These are phyloP conservation scores for Sicyos baderoa DNA, from an alignment of 306 rosid genomes.

Conservation along the genomic window DNA sequence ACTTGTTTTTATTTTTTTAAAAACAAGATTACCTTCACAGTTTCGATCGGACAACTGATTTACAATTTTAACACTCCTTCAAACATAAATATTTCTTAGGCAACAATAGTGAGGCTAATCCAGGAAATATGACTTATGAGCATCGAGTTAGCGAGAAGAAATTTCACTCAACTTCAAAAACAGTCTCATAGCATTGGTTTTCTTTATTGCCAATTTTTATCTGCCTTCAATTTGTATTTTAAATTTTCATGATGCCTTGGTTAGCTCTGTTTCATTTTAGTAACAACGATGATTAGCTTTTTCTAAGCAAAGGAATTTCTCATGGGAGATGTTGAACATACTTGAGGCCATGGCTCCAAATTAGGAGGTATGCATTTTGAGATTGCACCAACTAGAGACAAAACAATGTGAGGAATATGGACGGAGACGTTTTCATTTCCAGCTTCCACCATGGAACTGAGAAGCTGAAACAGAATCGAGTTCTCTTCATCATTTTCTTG, in stretches of 20 bases:
- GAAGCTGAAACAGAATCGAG: constrained; percentile 69
- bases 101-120: background rate
- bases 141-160: background rate
- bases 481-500: constrained; percentile 45
- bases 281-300: background rate
- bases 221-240: background rate
- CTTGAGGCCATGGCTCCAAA: constrained; percentile 85
- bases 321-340: constrained; percentile 21
- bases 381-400: constrained; percentile 51
- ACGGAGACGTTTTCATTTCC: constrained; percentile 67
- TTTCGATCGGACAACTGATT: background rate
- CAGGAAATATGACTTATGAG: constrained; percentile 11
- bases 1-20: no score
- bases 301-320: background rate
- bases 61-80: background rate
- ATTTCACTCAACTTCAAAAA: background rate
- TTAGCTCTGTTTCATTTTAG: constrained; percentile 7
- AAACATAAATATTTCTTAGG: background rate
- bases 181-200: background rate
- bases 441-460: constrained; percentile 63
- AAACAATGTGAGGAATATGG: constrained; percentile 57
- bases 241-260: background rate
- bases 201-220: background rate
- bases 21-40: background rate
- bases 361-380: constrained; percentile 44